Evolutionary conservation across 2,329 filamentous ascomycete species (phyloP), one percentile per base, ranked within the genome.

Genomic region (Stachybotrys chlorohalonatus): DNA sequence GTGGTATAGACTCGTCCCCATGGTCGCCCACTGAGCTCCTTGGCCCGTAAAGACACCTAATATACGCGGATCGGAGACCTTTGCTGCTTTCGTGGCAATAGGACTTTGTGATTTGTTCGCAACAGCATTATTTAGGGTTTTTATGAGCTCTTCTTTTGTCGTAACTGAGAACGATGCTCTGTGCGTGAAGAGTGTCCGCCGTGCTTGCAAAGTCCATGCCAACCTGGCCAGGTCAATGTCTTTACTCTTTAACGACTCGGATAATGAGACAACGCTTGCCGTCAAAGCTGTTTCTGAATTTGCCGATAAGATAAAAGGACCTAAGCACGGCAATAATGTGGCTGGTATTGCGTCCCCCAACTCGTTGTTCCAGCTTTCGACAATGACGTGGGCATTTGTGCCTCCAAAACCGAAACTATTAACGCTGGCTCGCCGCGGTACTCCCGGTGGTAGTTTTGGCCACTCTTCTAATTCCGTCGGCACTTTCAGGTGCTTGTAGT

Each of bases 1-100:
- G 2, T 13, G 36, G 36, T 42, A 42, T 9, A 42, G 60, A 57
- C 68, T 66, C 7, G 63, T 60, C 36, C 68, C 68, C 68, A 71
- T 68, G 17, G 55, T 60, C 47, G 56, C 52, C 64, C 64, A 68
- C 57, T 68, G 66, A 6, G 66, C 68, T 32, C 68, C 68, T 54
- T 70, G 68, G 7, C 68, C 68, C 7, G 67, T 70, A 54, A 71
- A 65, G 30, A 66, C 54, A 36, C 30, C 49, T 13, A 51, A 13
- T 15, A 51, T 32, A 36, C 47, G 7, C 13, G 11, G 3, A 51
- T 42, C 36, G 36, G 36, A 16, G n/a, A 48, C 53, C 16, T 55
- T 54, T 31, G 51, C 51, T 9, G 52, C 32, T 17, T 13, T 46
- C 7, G 36, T 50, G 36, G 8, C 36, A 9, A 42, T 42, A 3